phyloP scores from a whole-genome alignment of 1,284 basidiomycete genomes.

The Cutaneotrichosporon daszewskae region DNA sequence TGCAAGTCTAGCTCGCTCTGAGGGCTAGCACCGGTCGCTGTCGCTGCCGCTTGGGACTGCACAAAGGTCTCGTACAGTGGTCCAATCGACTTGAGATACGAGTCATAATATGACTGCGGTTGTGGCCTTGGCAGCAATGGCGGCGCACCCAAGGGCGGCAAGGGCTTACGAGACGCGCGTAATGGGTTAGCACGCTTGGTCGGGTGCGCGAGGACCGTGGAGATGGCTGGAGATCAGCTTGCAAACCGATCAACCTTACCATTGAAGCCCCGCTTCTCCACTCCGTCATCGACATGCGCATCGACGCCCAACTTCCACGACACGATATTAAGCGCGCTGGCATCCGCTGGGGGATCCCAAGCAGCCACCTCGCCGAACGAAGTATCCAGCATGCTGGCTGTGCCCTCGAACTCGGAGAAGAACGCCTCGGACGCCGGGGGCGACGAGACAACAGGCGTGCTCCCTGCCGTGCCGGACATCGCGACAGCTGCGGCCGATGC shows the following conservation, averaged over 20 bases:
- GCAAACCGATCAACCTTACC: slow-evolving; percentile 17
- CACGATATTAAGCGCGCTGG: slow-evolving; percentile 38
- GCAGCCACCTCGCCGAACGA: slow-evolving; percentile 21
- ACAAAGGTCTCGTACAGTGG: slow-evolving; percentile 64
- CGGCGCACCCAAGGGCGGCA: slow-evolving; percentile 63
- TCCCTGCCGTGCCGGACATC: background rate
- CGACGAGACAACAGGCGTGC: slow-evolving; percentile 32
- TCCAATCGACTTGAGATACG: slow-evolving; percentile 66
- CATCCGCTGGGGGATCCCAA: slow-evolving; percentile 29
- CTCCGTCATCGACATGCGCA: slow-evolving; percentile 28
- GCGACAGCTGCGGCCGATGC: background rate
- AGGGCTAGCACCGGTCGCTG: slow-evolving; percentile 13
- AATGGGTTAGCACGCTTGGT: slow-evolving; percentile 76
- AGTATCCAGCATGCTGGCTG: slow-evolving; percentile 36
- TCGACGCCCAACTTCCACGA: slow-evolving; percentile 32
- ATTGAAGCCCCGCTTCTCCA: slow-evolving; percentile 43
- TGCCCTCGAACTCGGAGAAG: slow-evolving; percentile 43
- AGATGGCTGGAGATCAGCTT: slow-evolving; percentile 53
- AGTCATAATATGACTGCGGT: slow-evolving; percentile 61
- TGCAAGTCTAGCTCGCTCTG: slow-evolving; percentile 16
- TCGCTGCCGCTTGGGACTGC: slow-evolving; percentile 25
- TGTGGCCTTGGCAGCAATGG: slow-evolving; percentile 59
- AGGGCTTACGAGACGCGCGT: slow-evolving; percentile 65
- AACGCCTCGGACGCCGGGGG: slow-evolving; percentile 42
- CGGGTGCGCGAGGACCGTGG: slow-evolving; percentile 75